Conservation (phyloP, 768 basidiomycete genomes). For the Pleurotus cornucopiae region DNA sequence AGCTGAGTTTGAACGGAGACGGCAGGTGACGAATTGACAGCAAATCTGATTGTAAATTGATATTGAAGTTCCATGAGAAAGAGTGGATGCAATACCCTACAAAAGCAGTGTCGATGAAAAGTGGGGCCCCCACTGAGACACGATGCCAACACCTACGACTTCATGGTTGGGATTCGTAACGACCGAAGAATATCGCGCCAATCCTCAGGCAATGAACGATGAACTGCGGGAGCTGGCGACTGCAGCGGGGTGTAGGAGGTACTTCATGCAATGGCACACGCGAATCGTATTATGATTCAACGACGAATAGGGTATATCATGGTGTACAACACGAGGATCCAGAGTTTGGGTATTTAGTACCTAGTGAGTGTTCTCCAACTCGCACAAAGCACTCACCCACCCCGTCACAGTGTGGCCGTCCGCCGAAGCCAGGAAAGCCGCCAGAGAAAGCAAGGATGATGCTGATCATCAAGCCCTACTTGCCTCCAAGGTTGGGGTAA, state of each 20-base stretch:
- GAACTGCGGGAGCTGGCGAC: not conserved
- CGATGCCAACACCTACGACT: not conserved
- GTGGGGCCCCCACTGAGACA: not conserved
- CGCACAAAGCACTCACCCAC: not conserved
- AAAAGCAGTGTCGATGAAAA: too few species aligned
- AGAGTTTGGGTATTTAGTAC: not conserved
- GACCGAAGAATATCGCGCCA: not conserved
- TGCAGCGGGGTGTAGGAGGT: not conserved
- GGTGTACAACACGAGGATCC: slow-evolving; percentile 2
- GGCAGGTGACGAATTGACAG: too few species aligned
- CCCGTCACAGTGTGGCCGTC: not conserved
- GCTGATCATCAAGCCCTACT: not conserved
- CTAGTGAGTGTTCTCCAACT: not conserved
- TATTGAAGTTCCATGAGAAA: too few species aligned
- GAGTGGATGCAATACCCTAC: too few species aligned
- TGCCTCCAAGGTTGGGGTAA: not conserved
- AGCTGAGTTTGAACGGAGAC: too few species aligned
- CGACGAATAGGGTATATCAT: not conserved
- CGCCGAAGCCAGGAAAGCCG: not conserved
- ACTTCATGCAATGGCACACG: not conserved
- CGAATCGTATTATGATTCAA: too few species aligned
- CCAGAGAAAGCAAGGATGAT: not conserved
- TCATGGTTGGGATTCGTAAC: slow-evolving; percentile 3
- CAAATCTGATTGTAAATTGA: too few species aligned
- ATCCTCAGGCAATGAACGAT: not conserved